Evolutionary conservation across 306 rosid species (phyloP).

Genomic region (Vigna angularis): DNA sequence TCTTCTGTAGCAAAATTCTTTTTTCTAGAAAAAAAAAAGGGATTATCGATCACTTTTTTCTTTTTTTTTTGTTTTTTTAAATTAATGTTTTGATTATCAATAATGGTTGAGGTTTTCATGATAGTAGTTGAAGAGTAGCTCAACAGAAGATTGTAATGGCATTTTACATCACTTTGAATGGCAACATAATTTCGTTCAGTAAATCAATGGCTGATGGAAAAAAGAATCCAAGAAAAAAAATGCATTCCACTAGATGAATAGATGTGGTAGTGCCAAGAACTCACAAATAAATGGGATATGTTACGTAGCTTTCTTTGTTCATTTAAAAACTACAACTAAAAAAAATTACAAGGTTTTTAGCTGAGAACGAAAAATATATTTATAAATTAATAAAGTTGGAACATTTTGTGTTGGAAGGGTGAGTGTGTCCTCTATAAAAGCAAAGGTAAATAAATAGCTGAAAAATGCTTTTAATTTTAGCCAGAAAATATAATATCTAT

Average conservation of each 20-base stretch:
- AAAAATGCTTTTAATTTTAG: not conserved
- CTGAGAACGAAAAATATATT: not conserved
- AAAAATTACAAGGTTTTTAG: not conserved
- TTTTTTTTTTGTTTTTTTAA: not conserved
- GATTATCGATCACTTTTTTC: not conserved
- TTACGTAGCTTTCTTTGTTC: no score
- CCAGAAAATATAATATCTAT: not conserved
- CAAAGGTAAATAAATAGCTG: no score
- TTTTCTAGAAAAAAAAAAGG: not conserved
- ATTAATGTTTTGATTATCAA: not conserved
- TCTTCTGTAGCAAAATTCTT: not conserved
- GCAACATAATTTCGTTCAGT: not conserved
- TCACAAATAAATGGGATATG: not conserved
- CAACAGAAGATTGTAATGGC: not conserved
- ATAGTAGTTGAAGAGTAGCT: not conserved
- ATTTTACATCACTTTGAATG: constrained; percentile 1
- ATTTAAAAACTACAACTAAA: not conserved
- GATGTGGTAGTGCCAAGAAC: not conserved
- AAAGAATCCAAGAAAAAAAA: not conserved
- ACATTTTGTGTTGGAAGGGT: not conserved
- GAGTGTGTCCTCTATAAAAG: constrained; percentile 1
- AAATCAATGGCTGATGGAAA: not conserved
- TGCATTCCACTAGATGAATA: not conserved
- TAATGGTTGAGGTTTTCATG: not conserved
- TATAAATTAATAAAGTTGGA: not conserved